These are phyloP conservation scores for Umbilicus rupestris DNA, from an alignment of 164 flowering plant genomes.

Conservation along the genomic window DNA sequence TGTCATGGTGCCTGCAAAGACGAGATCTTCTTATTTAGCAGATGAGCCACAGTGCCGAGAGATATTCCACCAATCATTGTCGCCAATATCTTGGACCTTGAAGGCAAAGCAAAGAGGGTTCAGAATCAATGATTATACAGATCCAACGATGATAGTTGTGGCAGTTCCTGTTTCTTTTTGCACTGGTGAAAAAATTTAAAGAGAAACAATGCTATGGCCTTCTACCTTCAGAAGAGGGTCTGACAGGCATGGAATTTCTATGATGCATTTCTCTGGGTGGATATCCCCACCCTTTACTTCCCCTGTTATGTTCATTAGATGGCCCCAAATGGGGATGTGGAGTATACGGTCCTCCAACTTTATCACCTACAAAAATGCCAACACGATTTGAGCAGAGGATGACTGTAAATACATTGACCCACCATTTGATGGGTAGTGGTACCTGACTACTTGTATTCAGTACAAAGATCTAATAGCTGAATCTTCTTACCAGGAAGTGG, in stretches of 20 bases:
- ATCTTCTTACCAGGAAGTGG: slow-evolving; percentile 40
- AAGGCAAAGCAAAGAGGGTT: not conserved
- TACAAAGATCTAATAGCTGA: not conserved
- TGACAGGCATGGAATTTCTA: slow-evolving; percentile 32
- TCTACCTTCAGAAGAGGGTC: slow-evolving; percentile 47
- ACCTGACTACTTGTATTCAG: not conserved
- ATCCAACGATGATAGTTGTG: not conserved
- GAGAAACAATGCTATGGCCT: slow-evolving; percentile 11
- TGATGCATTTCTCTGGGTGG: slow-evolving; percentile 46
- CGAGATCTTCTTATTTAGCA: not conserved
- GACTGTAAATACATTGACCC: not conserved
- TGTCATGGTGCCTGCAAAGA: not conserved
- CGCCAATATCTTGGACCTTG: slow-evolving; percentile 3
- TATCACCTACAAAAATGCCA: not conserved
- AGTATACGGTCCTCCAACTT: slow-evolving; percentile 21
- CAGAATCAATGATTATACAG: not conserved
- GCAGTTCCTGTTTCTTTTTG: not conserved
- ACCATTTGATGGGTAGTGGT: not conserved
- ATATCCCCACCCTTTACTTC: slow-evolving; percentile 43
- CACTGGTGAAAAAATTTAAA: not conserved
- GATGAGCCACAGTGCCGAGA: not conserved
- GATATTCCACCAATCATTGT: not conserved
- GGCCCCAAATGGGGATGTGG: slow-evolving; percentile 35
- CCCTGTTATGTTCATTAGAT: slow-evolving; percentile 14
- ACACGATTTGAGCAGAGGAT: slow-evolving; percentile 25